phyloP scores from a whole-genome alignment of 23 red algal genomes.

The Cyanidiococcus yangmingshanensis region DNA sequence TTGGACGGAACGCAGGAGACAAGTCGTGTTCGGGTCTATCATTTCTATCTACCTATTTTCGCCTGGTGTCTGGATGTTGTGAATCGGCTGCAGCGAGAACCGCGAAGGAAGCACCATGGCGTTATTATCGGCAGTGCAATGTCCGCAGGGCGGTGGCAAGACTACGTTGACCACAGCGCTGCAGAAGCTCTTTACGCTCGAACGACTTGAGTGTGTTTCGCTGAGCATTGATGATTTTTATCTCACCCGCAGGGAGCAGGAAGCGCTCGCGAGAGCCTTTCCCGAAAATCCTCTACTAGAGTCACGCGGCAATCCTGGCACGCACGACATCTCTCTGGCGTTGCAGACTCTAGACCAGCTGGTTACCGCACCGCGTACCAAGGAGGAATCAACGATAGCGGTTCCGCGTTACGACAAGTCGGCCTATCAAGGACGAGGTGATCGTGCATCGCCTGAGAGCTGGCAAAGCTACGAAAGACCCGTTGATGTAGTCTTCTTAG shows the following conservation, averaged over 20 bases:
- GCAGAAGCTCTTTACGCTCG: conserved; percentile 28
- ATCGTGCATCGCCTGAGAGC: conserved; percentile 52
- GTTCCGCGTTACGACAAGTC: conserved; percentile 94
- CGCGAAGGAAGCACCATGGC: conserved; percentile 17
- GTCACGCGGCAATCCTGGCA: conserved; percentile 81
- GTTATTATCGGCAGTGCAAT: conserved; percentile 70
- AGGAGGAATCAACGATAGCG: conserved; percentile 14
- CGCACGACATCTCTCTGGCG: conserved; percentile 59
- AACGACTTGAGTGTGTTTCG: conserved; percentile 33
- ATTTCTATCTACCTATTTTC: background rate
- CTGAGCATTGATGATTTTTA: conserved; percentile 94
- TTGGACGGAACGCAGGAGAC: background rate
- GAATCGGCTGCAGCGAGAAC: background rate
- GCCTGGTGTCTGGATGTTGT: background rate
- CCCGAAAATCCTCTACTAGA: conserved; percentile 51
- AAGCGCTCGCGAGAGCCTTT: conserved; percentile 33
- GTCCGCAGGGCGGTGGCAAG: conserved; percentile 97
- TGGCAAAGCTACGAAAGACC: conserved; percentile 28
- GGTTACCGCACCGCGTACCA: background rate
- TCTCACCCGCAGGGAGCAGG: conserved; percentile 64
- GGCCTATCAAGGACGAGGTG: conserved; percentile 60
- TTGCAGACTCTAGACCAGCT: conserved; percentile 35
- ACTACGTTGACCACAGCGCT: conserved; percentile 76
- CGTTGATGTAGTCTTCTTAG: conserved; percentile 65
- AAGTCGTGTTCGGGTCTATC: background rate